phyloP scores from a whole-genome alignment of 139 green algal species.

The Chlamydomonas sp. region DNA sequence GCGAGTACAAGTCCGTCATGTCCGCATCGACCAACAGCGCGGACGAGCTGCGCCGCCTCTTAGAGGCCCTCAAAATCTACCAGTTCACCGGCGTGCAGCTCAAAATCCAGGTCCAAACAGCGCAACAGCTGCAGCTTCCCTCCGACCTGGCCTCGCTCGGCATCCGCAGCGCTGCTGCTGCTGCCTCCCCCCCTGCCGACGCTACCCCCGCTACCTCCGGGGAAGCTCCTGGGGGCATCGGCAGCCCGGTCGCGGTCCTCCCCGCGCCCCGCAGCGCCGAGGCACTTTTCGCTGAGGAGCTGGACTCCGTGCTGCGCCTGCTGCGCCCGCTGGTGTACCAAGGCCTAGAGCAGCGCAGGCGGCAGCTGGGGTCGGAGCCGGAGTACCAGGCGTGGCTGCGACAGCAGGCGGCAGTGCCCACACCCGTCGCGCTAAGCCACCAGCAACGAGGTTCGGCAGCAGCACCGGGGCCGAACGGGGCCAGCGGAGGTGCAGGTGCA shows the following conservation, averaged over 20 bases:
- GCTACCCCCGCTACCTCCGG: not conserved
- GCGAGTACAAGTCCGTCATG: conserved; percentile 47
- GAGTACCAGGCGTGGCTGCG: conserved; percentile 27
- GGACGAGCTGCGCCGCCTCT: conserved; percentile 42
- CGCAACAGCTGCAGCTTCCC: not conserved
- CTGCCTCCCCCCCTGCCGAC: conserved; percentile 6
- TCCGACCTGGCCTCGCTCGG: not conserved
- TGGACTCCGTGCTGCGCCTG: conserved; percentile 18
- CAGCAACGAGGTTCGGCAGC: not conserved
- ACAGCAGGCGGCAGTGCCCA: not conserved
- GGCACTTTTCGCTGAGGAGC: not conserved
- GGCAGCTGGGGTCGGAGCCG: not conserved
- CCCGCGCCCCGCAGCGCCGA: conserved; percentile 6
- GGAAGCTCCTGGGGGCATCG: not conserved
- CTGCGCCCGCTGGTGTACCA: conserved; percentile 37
- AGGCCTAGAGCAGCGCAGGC: conserved; percentile 29
- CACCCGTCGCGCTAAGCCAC: not conserved
- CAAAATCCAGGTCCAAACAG: conserved; percentile 19
- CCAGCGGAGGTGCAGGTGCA: not conserved
- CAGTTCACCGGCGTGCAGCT: conserved; percentile 56
- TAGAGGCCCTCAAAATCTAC: conserved; percentile 55
- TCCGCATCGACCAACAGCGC: conserved; percentile 34
- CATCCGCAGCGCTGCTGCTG: conserved; percentile 13
- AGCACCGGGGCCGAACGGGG: not conserved
- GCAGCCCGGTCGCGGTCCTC: not conserved